Evolutionary conservation across 129 eudicot species (phyloP), one percentile per base, ranked within the genome.

Genomic region (Escallonia rubra): DNA sequence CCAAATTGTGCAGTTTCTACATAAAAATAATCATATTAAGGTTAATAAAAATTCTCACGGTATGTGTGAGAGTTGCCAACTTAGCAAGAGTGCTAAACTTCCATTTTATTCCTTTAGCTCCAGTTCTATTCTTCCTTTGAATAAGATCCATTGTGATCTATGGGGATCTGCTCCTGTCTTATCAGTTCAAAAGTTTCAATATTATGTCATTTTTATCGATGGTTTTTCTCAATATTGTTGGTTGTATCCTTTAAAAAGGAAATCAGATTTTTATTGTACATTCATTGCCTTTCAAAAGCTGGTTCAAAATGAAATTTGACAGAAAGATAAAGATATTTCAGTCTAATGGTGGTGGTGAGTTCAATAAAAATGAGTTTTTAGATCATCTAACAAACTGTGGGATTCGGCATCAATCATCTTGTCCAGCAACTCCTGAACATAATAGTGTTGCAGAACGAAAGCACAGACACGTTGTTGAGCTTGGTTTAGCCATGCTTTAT

Each of bases 141-240:
- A 63, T 4, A 63, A 16, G 39, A 12, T 63, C 3, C 67, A 63
- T 48, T 43, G 13, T 14, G 67, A 63, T 63, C 43, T 63, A 46
- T 63, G 54, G 54, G 55, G 55, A 1, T 41, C 67, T 0, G 4
- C 54, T 4, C 53, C 54, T 2, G 8, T 45, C 13, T 3, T 8
- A 6, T 63, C 53, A 4, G 15, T 5, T 43, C 67, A 63, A n/a
- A 6, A 43, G 2, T 63, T 43, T 45, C 3, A 43, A n/a, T 43
- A 63, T n/a, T 63, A 63, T 63, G 67, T 44, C 13, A 4, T 63
- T 13, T 11, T 63, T 14, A 43, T 63, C 3, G 67, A 63, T 43
- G 53, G 43, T 8, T 43, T 8, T n/a, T 10, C 12, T 7, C 51
- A 9, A n/a, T 44, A 7, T 15, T 43, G 52, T 9, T 63, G 67